These are phyloP conservation scores for Pseudonitzschia pungens DNA, from an alignment of 108 stramenopile genomes.

Conservation along the genomic window DNA sequence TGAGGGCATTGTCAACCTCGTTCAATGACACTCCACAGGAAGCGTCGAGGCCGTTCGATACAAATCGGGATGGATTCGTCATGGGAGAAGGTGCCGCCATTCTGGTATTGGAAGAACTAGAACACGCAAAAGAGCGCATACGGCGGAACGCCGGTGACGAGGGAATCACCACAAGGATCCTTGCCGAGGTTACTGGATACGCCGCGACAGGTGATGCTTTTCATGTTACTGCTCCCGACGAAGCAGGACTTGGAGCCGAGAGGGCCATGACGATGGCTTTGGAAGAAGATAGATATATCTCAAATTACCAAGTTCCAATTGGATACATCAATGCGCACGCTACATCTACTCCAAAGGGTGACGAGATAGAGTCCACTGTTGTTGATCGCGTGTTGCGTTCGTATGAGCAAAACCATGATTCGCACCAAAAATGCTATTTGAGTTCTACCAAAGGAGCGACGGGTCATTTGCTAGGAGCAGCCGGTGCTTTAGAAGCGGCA, in stretches of 20 bases:
- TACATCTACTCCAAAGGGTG: constrained; percentile 95
- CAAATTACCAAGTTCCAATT: constrained; percentile 30
- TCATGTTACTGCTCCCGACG: constrained; percentile 89
- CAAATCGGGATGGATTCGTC: constrained; percentile 87
- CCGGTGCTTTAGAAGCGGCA: constrained; percentile 93
- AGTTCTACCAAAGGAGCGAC: constrained; percentile 95
- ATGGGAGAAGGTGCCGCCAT: constrained; percentile 94
- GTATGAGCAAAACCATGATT: neutral
- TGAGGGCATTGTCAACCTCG: constrained; percentile 79
- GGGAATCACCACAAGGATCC: constrained; percentile 23
- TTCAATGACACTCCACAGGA: constrained; percentile 48
- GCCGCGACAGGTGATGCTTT: constrained; percentile 84
- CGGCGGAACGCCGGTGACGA: constrained; percentile 26
- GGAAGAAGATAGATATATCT: constrained; percentile 15
- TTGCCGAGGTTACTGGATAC: constrained; percentile 69
- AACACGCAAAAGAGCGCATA: constrained; percentile 74
- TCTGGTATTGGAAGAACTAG: constrained; percentile 87
- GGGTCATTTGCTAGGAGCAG: constrained; percentile 96
- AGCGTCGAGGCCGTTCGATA: constrained; percentile 90
- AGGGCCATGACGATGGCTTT: constrained; percentile 86
- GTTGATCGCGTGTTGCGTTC: constrained; percentile 57
- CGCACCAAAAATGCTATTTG: constrained; percentile 42
- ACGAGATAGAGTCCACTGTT: constrained; percentile 85
- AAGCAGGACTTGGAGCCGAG: constrained; percentile 79
- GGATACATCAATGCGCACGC: constrained; percentile 97